Evolutionary conservation across 176 grass and related monocot species (phyloP).

Genomic region (Oryza meridionalis): DNA sequence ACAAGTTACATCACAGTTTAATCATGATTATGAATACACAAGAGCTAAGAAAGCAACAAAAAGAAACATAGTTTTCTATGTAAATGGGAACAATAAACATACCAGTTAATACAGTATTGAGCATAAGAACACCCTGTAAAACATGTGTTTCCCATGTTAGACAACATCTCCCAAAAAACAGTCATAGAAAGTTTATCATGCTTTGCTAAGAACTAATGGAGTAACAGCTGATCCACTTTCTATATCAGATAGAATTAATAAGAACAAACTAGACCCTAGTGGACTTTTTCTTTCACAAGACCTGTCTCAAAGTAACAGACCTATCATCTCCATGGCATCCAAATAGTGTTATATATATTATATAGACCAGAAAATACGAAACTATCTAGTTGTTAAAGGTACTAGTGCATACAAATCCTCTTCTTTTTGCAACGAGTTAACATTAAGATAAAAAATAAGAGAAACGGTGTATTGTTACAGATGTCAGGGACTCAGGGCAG

Average conservation of each 20-base stretch:
- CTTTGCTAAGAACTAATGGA: background rate
- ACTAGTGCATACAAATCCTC: slow-evolving; percentile 1
- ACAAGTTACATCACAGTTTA: background rate
- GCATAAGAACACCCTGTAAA: slow-evolving; percentile 90
- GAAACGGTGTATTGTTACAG: background rate
- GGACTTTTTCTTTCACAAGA: background rate
- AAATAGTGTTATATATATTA: background rate
- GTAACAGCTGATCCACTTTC: background rate
- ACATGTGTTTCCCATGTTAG: slow-evolving; percentile 33
- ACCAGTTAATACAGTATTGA: slow-evolving; percentile 98
- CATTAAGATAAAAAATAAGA: background rate
- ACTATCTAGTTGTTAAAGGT: background rate
- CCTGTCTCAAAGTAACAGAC: background rate
- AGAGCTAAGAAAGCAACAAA: background rate
- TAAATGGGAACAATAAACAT: slow-evolving; percentile 27
- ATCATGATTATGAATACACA: background rate
- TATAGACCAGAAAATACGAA: background rate
- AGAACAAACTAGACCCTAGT: background rate
- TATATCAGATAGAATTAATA: background rate
- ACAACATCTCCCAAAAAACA: slow-evolving; percentile 12
- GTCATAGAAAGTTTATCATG: background rate
- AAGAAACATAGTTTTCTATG: background rate
- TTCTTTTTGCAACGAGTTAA: background rate
- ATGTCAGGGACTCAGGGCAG: background rate
- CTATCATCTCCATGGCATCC: background rate